Evolutionary conservation across 257 asterid species (phyloP), one percentile per base, ranked within the genome.

Genomic region (Rubia yunnanensis): DNA sequence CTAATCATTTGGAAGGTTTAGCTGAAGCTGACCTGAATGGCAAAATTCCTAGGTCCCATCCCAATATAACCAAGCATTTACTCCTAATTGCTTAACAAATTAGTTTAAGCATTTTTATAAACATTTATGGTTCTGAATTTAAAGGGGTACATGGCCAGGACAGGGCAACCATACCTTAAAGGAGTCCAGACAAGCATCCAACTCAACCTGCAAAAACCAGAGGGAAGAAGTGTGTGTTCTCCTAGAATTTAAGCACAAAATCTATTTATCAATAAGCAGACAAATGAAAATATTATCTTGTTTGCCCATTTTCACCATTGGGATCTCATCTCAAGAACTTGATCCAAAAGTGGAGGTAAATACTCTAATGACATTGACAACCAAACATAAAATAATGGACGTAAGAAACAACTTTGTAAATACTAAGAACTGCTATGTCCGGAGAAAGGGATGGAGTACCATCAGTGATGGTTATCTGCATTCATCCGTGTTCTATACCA

Each of bases 1-100:
- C 52, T 36, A 70, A 70, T 63, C 60, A 63, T 63, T 63, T 54
- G 70, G 52, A 32, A 67, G 60, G 64, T n/a, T 60, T 54, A 23
- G 18, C 31, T 69, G 72, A 64, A 70, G 58, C 66, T 26, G 4
- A 44, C 52, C 52, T 44, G 17, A 44, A 44, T 44, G 48, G 48
- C 48, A 10, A 39, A 11, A 39, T 6, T 24, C 61, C 8, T 2
- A 13, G 27, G 31, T 28, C 70, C 64, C 48, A 39, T 54, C n/a
- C 34, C 17, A 60, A 34, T 28, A 44, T 31, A 27, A 11, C 41
- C 44, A 28, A 32, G 59, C 11, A 49, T 39, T 46, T 38, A 55
- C 14, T 41, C 41, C n/a, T 28, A 48, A 44, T n/a, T 5, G 60
- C 3, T 14, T 48, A 4, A 49, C 0, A 7, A 50, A 5, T 8